Percentiles rank a stretch among this genome's conserved stretches.
These are phyloP conservation scores for Rhododendron ferrugineum DNA, from an alignment of 148 eudicot genomes.

Conservation along the genomic window DNA sequence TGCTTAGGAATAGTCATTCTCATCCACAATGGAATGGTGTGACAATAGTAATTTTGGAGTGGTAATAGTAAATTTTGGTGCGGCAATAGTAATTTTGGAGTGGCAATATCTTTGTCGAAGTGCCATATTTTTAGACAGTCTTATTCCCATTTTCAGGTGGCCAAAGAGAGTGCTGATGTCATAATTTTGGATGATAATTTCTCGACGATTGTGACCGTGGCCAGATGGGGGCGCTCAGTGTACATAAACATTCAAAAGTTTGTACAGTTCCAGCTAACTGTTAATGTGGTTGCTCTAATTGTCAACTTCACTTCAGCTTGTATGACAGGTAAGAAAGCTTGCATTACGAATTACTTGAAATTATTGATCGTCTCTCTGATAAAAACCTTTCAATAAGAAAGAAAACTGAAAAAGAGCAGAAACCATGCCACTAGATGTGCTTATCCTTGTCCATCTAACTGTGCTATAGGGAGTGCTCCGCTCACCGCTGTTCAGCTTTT, in stretches of 20 bases:
- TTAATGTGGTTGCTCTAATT: constrained; percentile 82
- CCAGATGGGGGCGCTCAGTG: constrained; percentile 99
- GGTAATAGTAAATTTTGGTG: too few species aligned
- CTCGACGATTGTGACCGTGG: constrained; percentile 98
- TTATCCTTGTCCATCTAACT: not conserved
- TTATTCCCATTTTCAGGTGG: constrained; percentile 49
- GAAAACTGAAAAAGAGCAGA: not conserved
- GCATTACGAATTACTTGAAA: not conserved
- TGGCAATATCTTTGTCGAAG: not conserved
- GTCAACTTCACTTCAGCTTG: constrained; percentile 97
- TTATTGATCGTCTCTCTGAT: not conserved
- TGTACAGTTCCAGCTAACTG: constrained; percentile 95
- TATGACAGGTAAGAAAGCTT: constrained; percentile 56
- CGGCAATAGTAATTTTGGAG: too few species aligned
- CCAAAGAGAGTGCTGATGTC: constrained; percentile 98
- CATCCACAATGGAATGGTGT: too few species aligned
- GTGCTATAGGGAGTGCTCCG: constrained; percentile 69
- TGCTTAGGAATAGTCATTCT: too few species aligned
- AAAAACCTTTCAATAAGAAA: not conserved
- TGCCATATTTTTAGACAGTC: not conserved
- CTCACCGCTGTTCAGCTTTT: constrained; percentile 96
- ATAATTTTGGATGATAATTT: constrained; percentile 95
- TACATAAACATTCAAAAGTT: constrained; percentile 92
- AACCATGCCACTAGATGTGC: not conserved
- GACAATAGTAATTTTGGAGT: too few species aligned